Evolutionary conservation across 306 rosid genomes (phyloP).

Genomic region (Pachyrhizus erosus): DNA sequence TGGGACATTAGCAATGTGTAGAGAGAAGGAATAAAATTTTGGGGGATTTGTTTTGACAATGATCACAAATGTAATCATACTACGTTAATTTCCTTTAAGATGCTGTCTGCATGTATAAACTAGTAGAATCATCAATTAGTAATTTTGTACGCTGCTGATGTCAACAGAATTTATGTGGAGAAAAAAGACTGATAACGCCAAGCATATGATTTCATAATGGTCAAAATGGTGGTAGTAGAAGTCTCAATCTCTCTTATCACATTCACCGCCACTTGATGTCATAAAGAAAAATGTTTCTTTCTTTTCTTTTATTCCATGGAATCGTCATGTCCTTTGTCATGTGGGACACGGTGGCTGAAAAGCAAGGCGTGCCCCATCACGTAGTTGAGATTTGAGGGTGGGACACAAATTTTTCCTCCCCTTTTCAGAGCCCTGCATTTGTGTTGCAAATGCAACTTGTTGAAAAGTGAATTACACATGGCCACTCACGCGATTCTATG

Average conservation of each 20-base stretch:
- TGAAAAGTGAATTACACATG: slow-evolving; percentile 23
- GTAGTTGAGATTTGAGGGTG: slow-evolving; percentile 38
- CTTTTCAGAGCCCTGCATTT: slow-evolving; percentile 34
- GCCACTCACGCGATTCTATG: slow-evolving; percentile 31
- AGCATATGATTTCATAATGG: slow-evolving; percentile 26
- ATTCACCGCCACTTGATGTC: slow-evolving; percentile 36
- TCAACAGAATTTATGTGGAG: slow-evolving; percentile 5
- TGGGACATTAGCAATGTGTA: slow-evolving; percentile 52
- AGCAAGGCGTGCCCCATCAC: slow-evolving; percentile 39
- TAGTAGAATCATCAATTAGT: not conserved
- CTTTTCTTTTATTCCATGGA: not conserved
- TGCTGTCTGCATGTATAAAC: not conserved
- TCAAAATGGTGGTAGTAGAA: slow-evolving; percentile 23
- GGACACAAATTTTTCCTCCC: slow-evolving; percentile 20
- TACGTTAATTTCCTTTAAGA: not conserved
- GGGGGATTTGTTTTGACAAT: slow-evolving; percentile 43
- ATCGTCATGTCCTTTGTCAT: slow-evolving; percentile 42
- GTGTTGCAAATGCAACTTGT: slow-evolving; percentile 29
- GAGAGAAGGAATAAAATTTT: slow-evolving; percentile 59
- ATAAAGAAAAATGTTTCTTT: slow-evolving; percentile 38
- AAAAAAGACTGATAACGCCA: not conserved
- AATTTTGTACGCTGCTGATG: not conserved
- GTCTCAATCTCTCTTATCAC: slow-evolving; percentile 35
- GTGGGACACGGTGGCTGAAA: slow-evolving; percentile 54
- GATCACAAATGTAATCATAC: slow-evolving; percentile 39